Base-by-base conservation (phyloP, 768 basidiomycete genomes). In the Panus rudis region DNA sequence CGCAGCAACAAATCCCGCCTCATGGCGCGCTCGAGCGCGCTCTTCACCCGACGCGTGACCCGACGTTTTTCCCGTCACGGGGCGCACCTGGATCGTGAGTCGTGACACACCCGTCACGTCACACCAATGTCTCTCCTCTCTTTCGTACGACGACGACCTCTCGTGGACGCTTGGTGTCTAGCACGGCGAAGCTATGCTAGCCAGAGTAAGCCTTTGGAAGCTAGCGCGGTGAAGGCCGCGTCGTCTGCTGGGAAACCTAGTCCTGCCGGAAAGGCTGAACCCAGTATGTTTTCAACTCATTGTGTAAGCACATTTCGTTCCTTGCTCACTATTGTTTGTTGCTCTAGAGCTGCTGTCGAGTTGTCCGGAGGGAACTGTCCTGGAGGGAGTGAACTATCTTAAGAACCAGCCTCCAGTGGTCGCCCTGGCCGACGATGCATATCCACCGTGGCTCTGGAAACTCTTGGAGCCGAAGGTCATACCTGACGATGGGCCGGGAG, bases 381-480 rank as follows among this genome's bases (percentile, higher is more conserved):
- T 96, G n/a, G 68, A 69, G n/a, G 92, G 91, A 3, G 57, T 87
- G 5, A 82, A 85, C 53, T 91, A 88, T 55, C 70, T 91, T 41
- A 94, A 94, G 61, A 81, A 76, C 41, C 85, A 92, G 56, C 65
- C 76, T 0, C 80, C 87, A 5, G 78, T 93, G 0, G 60, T 88
- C 19, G 87, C 92, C 2, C 63, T 73, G 10, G 68, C 84, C 0
- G 92, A 96, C 61, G 82, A 86, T 33, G 79, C 81, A 52, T 94
- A 96, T 60, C 92, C 92, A 3, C 60, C 75, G 6, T 96, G 92
- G 92, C 61, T 96, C 30, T 96, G 92, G 92, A 80, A 72, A 12
- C 56, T 91, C 28, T 64, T 88, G 16, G 62, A 79, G 47, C 73
- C 80, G 4, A 76, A 74, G 54, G 70, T 71, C 31, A 66, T 73